Evolutionary conservation across 495 filamentous ascomycete species (phyloP), one percentile per base, ranked within the genome.

Genomic region (Aspergillus leporis): DNA sequence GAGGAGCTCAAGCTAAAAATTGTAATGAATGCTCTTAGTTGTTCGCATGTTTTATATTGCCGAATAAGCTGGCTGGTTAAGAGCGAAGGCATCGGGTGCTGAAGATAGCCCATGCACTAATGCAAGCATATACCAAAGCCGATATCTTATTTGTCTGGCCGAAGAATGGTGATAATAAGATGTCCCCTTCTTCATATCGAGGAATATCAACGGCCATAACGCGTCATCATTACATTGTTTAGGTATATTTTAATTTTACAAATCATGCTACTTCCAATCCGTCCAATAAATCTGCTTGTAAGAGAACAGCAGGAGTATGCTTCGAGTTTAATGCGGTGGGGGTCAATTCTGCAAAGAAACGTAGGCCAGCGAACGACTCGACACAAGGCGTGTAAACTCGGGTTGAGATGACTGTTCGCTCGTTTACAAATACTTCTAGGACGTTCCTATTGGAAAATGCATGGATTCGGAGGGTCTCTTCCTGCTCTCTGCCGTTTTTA

Each of bases 361-460:
- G 48, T 4, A 73, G 22, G n/a, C 61, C 60, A 10, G 45, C 60
- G 28, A 60, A 61, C 16, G 5, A n/a, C 23, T 28, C 40, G 45
- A 64, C 61, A 13, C 51, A 57, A 8, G 60, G 56, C 8, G 61
- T 31, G 49, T 75, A 77, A 1, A 78, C 62, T 0, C 75, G 66
- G 1, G 74, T 78, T 0, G 72, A 68, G 16, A 78, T 71, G 25
- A 64, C 71, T 4, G 71, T 75, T 21, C 75, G 60, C 16, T 68
- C 68, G 48, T 78, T 78, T 1, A 75, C 68, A 22, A 78, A 77
- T 3, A 78, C 69, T 51, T 78, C 74, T 7, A 77, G 48, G 16
- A 78, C 74, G 34, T 70, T 74, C 21, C 25, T 58, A 34, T 78
- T 74, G 41, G 72, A 74, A 48, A 74, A 68, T 4, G 71, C 74